A percentile compares a stretch with the other conserved stretches of the same genome.
phyloP scores from a whole-genome alignment of 225 moss, liverwort and hornwort species.

The Ulota crispa region DNA sequence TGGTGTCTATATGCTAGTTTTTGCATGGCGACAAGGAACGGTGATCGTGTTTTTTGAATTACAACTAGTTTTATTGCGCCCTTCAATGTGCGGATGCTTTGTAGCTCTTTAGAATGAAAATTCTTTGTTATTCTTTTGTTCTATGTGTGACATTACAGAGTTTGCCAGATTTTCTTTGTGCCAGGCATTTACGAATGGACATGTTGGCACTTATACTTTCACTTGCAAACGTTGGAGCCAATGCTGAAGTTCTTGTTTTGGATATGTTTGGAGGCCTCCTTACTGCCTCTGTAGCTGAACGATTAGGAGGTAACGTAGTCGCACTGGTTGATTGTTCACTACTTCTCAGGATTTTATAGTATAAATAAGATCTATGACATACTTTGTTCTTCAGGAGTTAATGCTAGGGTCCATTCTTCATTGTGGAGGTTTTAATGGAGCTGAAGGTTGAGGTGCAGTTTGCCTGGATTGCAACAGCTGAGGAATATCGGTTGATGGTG shows the following conservation, averaged over 20 bases:
- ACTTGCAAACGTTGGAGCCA: conserved; percentile 80
- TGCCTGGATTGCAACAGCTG: conserved; percentile 2
- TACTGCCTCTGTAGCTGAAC: conserved; percentile 89
- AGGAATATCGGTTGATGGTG: not conserved
- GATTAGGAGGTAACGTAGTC: conserved; percentile 77
- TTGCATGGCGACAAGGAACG: not conserved
- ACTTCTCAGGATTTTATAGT: not conserved
- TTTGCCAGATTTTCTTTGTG: conserved; percentile 11
- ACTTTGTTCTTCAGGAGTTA: not conserved
- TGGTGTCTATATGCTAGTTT: not conserved
- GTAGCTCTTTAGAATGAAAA: not conserved
- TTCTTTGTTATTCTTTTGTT: not conserved
- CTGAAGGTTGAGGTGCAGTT: conserved; percentile 7
- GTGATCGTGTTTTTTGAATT: not conserved
- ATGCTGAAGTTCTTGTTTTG: conserved; percentile 88
- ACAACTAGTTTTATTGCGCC: not conserved
- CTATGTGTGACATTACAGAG: not conserved
- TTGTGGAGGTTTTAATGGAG: not conserved
- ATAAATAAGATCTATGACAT: not conserved
- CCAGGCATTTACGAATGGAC: conserved; percentile 89
- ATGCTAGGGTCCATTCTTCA: not conserved
- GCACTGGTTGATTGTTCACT: not conserved
- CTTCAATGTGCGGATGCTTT: not conserved
- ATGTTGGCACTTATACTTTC: conserved; percentile 80
- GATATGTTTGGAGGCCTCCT: conserved; percentile 94